A percentile compares a stretch with the other conserved stretches of the same genome.
Conservation (phyloP, 2,329 filamentous ascomycete genomes). For the Cladosporium halotolerans region DNA sequence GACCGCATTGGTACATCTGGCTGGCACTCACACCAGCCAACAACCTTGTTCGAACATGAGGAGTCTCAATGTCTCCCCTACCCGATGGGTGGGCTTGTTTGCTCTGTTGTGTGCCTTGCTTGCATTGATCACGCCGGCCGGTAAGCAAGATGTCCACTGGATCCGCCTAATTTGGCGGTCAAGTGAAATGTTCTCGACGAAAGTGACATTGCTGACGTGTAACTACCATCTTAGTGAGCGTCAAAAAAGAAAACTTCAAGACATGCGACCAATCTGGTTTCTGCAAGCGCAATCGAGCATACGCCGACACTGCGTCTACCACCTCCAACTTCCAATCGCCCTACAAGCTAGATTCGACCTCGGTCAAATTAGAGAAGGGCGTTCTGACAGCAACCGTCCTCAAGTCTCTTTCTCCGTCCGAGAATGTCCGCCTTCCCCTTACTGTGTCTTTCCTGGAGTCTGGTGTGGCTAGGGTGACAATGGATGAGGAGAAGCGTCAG, state of each 20-base stretch:
- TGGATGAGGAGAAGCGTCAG: slow-evolving; percentile 86
- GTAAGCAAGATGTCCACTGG: slow-evolving; percentile 35
- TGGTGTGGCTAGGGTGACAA: slow-evolving; percentile 75
- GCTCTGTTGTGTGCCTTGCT: slow-evolving; percentile 51
- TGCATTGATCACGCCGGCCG: slow-evolving; percentile 57
- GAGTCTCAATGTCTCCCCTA: slow-evolving; percentile 37
- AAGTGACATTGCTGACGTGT: not conserved
- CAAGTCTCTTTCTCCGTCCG: slow-evolving; percentile 65
- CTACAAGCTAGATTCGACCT: slow-evolving; percentile 67
- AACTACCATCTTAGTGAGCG: slow-evolving; percentile 52
- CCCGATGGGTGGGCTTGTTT: slow-evolving; percentile 59
- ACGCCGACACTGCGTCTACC: slow-evolving; percentile 68
- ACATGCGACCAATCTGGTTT: slow-evolving; percentile 94
- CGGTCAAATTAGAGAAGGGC: slow-evolving; percentile 70
- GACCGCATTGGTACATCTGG: not conserved
- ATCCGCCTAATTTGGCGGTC: not conserved
- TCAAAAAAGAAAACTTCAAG: slow-evolving; percentile 97
- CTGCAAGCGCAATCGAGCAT: slow-evolving; percentile 88
- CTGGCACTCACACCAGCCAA: not conserved
- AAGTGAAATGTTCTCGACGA: not conserved
- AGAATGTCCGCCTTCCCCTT: slow-evolving; percentile 72
- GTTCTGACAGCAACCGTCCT: slow-evolving; percentile 73
- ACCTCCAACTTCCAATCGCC: slow-evolving; percentile 70
- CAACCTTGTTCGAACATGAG: slow-evolving; percentile 14
- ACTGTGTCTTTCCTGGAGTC: slow-evolving; percentile 85